Evolutionary conservation across 78 protist genomes (phyloP).

Genomic region (Cavenderia fasciculata): DNA sequence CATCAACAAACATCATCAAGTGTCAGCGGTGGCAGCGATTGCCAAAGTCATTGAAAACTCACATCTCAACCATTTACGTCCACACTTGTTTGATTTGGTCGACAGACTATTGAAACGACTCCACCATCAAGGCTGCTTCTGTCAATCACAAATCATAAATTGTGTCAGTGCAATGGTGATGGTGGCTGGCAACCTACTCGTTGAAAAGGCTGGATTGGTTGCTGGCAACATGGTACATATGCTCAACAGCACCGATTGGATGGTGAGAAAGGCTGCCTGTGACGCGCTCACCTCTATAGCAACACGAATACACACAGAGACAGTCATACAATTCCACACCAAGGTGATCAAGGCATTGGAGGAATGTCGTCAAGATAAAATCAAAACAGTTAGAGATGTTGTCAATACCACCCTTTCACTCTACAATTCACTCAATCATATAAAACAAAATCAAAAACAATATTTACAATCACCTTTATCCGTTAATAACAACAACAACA

Average conservation of each 20-base stretch:
- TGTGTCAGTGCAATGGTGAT: neutral
- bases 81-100: neutral
- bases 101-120: neutral
- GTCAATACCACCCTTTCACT: neutral
- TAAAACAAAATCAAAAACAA: neutral
- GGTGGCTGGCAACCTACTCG: neutral
- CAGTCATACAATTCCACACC: neutral
- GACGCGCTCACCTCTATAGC: neutral
- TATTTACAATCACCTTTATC: slow-evolving; percentile 14
- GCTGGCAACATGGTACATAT: neutral
- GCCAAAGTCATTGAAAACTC: neutral
- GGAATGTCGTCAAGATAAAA: slow-evolving; percentile 2
- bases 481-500: neutral
- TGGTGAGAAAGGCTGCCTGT: slow-evolving; percentile 2
- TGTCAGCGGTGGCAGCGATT: neutral
- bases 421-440: neutral
- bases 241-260: neutral
- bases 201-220: neutral
- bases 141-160: neutral
- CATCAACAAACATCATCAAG: neutral
- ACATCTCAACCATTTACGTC: neutral
- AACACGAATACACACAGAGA: neutral
- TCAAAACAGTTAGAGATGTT: neutral
- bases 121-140: neutral
- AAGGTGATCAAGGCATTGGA: neutral